phyloP scores from a whole-genome alignment of 768 basidiomycete genomes.

The Russula emetica region DNA sequence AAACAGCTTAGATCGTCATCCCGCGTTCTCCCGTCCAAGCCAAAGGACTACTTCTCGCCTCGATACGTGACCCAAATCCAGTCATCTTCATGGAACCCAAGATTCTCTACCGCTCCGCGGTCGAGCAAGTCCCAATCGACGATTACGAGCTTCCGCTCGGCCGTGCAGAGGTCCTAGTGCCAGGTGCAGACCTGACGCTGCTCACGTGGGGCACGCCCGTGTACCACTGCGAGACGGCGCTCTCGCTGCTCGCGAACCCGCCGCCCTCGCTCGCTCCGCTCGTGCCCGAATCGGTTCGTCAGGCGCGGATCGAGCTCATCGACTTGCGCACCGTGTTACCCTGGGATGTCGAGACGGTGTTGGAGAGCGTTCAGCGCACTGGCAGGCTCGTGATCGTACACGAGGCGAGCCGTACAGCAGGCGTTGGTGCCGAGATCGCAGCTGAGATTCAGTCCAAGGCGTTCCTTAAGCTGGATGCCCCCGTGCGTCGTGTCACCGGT shows the following conservation, averaged over 20 bases:
- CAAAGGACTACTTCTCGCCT: conserved; percentile 82
- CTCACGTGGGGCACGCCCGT: conserved; percentile 92
- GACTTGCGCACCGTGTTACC: conserved; percentile 87
- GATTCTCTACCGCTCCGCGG: conserved; percentile 86
- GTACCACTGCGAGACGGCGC: conserved; percentile 82
- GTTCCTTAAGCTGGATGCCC: conserved; percentile 84
- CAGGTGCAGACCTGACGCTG: conserved; percentile 82
- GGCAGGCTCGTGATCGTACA: conserved; percentile 86
- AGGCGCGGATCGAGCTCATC: conserved; percentile 79
- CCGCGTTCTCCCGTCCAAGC: conserved; percentile 93
- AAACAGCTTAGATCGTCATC: conserved; percentile 57
- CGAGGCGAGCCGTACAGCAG: conserved; percentile 83
- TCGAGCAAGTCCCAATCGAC: conserved; percentile 89
- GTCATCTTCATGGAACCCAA: conserved; percentile 96
- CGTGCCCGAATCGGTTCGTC: conserved; percentile 60
- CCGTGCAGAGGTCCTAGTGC: conserved; percentile 67
- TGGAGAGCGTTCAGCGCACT: conserved; percentile 79
- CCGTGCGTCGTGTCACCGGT: conserved; percentile 79
- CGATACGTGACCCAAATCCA: conserved; percentile 90
- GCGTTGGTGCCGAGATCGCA: conserved; percentile 89
- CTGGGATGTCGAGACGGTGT: conserved; percentile 78
- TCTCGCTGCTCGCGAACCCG: conserved; percentile 68
- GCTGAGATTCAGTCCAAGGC: conserved; percentile 85
- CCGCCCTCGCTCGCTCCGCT: conserved; percentile 56
- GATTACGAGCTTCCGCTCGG: conserved; percentile 84